Base-by-base conservation (phyloP, 2,329 filamentous ascomycete species). In the Gnomoniopsis smithogilvyi region DNA sequence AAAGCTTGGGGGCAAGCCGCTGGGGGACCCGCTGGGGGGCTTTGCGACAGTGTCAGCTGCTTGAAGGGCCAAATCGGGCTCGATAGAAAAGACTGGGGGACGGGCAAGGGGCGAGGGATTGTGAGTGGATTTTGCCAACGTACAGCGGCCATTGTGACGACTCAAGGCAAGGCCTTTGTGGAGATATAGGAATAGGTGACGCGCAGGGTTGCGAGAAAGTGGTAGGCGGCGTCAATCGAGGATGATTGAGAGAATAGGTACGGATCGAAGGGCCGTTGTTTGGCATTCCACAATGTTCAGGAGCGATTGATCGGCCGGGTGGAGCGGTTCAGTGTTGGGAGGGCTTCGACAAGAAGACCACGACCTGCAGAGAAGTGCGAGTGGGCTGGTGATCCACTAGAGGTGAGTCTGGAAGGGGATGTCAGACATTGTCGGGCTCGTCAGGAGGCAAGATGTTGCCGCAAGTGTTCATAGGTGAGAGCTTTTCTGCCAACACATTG, bases 141-240 rank as follows among this genome's bases (percentile, higher is more conserved):
- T 74, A 76, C 74, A 60, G 71, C 66, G 60, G 73, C 69, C 74
- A 76, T 76, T 55, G 58, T 73, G 67, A 63, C 51, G 49, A 45
- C n/a, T 46, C 8, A 54, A 38, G 52, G 52, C 22, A 46, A 50
- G 30, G 54, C 33, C 49, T 55, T 50, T n/a, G 36, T 19, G 21
- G 24, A 41, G 15, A 54, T 55, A 51, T 54, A 51, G 49, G 46
- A 61, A 34, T 26, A 58, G 33, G 54, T 38, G 54, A 58, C 54
- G 51, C 34, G 61, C 47, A 33, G 52, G 14, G 12, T 34, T 47
- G 38, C 54, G 38, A 19, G 24, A 51, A 33, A 34, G n/a, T 45
- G 24, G 45, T 54, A 38, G 51, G 48, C 48, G 30, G 30, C 41
- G 59, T 59, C 60, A 56, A 47, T 50, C 30, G 51, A 30, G 36